Conservation (phyloP, 352 stramenopile species). For the Pythium insidiosum region DNA sequence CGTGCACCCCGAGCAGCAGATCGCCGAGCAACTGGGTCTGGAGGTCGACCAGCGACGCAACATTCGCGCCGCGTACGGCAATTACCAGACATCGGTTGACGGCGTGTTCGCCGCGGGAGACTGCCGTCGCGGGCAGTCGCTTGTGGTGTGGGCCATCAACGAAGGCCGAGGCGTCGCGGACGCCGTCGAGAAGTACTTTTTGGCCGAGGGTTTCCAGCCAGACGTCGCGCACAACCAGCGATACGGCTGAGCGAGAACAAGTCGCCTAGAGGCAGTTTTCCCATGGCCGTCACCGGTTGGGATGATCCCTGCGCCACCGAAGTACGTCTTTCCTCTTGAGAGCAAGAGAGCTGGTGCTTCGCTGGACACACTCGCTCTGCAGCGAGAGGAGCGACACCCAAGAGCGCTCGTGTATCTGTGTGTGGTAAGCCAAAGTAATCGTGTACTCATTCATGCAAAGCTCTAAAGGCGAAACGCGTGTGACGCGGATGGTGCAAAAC, state of each 20-base stretch:
- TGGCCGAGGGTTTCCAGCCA: slow-evolving; percentile 66
- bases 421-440: too few species aligned
- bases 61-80: slow-evolving; percentile 88
- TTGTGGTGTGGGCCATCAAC: slow-evolving; percentile 98
- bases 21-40: slow-evolving; percentile 85
- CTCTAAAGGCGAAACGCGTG: too few species aligned
- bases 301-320: too few species aligned
- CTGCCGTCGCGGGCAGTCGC: slow-evolving; percentile 94
- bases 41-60: slow-evolving; percentile 94
- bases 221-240: slow-evolving; percentile 78
- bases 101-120: slow-evolving; percentile 97
- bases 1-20: slow-evolving; percentile 88
- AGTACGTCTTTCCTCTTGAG: too few species aligned
- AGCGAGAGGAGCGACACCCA: too few species aligned
- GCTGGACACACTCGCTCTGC: too few species aligned
- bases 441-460: too few species aligned
- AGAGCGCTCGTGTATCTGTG: too few species aligned
- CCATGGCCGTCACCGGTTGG: too few species aligned
- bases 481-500: too few species aligned
- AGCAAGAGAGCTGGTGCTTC: too few species aligned
- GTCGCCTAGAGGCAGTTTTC: neutral
- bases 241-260: slow-evolving; percentile 29
- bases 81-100: slow-evolving; percentile 92
- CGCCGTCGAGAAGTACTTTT: slow-evolving; percentile 77
- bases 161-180: slow-evolving; percentile 93